These are phyloP conservation scores for Pseudogymnoascus sp. DNA, from an alignment of 2,329 filamentous ascomycete species.

Conservation along the genomic window DNA sequence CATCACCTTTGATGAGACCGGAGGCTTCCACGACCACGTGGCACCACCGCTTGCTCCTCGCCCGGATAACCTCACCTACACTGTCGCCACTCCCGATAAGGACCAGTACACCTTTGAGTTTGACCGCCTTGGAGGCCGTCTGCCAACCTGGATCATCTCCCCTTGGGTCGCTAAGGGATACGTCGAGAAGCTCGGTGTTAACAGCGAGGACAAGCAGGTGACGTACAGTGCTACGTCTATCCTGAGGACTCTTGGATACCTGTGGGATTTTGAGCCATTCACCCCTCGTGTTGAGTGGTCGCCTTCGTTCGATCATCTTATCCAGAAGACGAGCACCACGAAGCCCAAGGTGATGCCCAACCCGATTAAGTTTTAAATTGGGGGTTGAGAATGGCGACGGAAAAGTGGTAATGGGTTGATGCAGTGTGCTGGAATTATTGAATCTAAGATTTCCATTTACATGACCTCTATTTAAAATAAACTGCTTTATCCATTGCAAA, in stretches of 20 bases:
- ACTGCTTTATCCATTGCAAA: background rate
- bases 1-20: slow-evolving; percentile 31
- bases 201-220: slow-evolving; percentile 27
- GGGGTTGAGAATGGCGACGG: background rate
- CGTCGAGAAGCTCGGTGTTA: slow-evolving; percentile 33
- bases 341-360: background rate
- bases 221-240: slow-evolving; percentile 34
- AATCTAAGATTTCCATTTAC: background rate
- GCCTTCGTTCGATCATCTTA: slow-evolving; percentile 10
- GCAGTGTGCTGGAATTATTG: background rate
- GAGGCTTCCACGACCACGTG: slow-evolving; percentile 32
- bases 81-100: slow-evolving; percentile 30
- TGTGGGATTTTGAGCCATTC: slow-evolving; percentile 26
- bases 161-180: slow-evolving; percentile 36
- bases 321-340: background rate
- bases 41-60: slow-evolving; percentile 27
- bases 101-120: slow-evolving; percentile 33
- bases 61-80: slow-evolving; percentile 30
- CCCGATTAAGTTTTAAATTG: background rate
- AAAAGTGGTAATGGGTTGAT: background rate
- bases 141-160: slow-evolving; percentile 36
- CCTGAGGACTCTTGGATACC: slow-evolving; percentile 33
- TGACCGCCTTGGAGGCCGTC: slow-evolving; percentile 34
- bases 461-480: background rate
- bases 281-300: slow-evolving; percentile 8